Base-by-base conservation (phyloP, 306 rosid genomes). In the Castanospermum australe region DNA sequence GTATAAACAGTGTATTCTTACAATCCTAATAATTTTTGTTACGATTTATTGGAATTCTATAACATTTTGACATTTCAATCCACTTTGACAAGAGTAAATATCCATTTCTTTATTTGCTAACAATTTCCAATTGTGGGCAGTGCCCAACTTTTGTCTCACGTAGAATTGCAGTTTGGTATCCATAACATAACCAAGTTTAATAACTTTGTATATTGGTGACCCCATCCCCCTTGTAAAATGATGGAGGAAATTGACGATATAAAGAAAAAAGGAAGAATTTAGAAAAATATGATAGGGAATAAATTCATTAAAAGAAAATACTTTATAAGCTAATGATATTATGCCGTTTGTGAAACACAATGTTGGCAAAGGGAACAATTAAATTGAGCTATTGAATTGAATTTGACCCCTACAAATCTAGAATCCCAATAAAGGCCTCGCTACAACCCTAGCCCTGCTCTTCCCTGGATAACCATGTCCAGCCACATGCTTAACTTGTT, bases 321-420 rank as follows among this genome's bases (percentile, higher is more conserved):
- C 32, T 51, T 51, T 17, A 71, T 70, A 51, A 30, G 44, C 76
- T 52, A 50, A 71, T 4, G 21, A 30, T 11, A 51, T 18, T 71
- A 18, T 6, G 33, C 20, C 17, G 32, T 18, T 0, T 48, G 15
- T 32, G 30, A 70, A 69, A 38, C 24, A 62, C 10, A 6, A 14
- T 20, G 32, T 18, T 45, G 4, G 56, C 0, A 20, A 30, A 22
- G 22, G 28, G 17, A 24, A 41, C 33, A 47, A 24, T 14, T 14
- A n/a, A 48, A 48, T 48, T n/a, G 21, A 48, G 54, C 20, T 6
- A 66, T 47, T 64, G 73, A 76, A 75, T 54, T 75, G 77, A 69
- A 76, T 39, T 51, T 13, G 47, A 74, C 71, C 51, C 50, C 78
- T 74, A 79, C 35, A 57, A 69, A 33, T 70, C 61, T 64, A 38